Evolutionary conservation across 2,329 filamentous ascomycete genomes (phyloP), one percentile per base, ranked within the genome.

Genomic region (Alternaria conjuncta): DNA sequence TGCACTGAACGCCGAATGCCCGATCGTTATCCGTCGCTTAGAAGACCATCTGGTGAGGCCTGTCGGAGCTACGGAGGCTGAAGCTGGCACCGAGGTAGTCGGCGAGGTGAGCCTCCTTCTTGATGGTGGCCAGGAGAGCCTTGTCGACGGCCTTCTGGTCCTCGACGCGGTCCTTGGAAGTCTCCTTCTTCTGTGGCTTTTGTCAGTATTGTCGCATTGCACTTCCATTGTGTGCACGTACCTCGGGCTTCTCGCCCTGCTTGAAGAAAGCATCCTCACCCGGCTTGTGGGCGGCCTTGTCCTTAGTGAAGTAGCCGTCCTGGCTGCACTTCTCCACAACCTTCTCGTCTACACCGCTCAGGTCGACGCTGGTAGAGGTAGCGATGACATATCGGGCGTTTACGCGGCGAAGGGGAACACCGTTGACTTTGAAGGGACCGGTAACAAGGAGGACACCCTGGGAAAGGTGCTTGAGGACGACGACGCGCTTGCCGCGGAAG

Each of bases 361-460:
- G 84, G 83, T 95, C 91, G 81, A 97, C 88, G 85, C 91, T 92
- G 82, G 90, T 90, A 79, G 91, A 93, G 80, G 93, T 96, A 81
- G 92, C 93, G 83, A 96, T 96, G 82, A 96, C 93, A 86, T 96
- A 96, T 85, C 92, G 91, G 83, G 93, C 88, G 87, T 96, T 96
- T 83, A 96, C 92, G 84, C 87, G 90, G 86, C 96, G 92, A 81
- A 99, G 91, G 78, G 96, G 96, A 75, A 99, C 96, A 85, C 96
- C 96, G 88, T 99, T 99, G 87, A 99, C 92, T 92, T 98, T 99
- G 92, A 98, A 99, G 83, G 96, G 96, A 80, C 96, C 96, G 82
- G 96, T 99, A 80, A 99, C 94, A 84, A 99, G 93, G 84, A 99
- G 94, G 75, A 97, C 93, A 87, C 96, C 96, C 88, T 97, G 93